Percentiles rank a stretch among this genome's conserved stretches.
These are phyloP conservation scores for Smittium culicis DNA, from an alignment of 371 early-diverging fungal genomes.

Conservation along the genomic window DNA sequence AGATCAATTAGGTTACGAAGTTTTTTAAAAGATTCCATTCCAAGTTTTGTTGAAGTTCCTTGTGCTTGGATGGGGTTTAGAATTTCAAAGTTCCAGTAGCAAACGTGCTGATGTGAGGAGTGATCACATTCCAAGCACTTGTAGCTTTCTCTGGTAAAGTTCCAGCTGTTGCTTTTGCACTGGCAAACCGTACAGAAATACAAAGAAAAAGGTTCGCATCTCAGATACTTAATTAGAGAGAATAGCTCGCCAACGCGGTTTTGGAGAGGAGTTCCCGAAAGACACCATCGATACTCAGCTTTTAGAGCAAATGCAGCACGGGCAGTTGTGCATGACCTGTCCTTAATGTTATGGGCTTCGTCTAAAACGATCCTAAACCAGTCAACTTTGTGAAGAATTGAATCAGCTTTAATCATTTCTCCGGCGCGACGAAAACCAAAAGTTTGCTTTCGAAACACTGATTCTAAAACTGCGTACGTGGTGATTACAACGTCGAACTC, in stretches of 20 bases:
- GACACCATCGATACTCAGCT: slow-evolving; percentile 63
- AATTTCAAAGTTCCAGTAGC: slow-evolving; percentile 94
- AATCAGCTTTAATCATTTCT: slow-evolving; percentile 43
- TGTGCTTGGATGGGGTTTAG: slow-evolving; percentile 79
- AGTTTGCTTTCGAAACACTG: slow-evolving; percentile 53
- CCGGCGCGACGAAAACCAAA: slow-evolving; percentile 47
- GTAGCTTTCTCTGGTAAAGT: slow-evolving; percentile 41
- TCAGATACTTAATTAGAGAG: slow-evolving; percentile 80
- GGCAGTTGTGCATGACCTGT: slow-evolving; percentile 78
- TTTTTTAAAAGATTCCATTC: slow-evolving; percentile 58
- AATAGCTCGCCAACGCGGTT: slow-evolving; percentile 96
- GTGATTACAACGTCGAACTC: slow-evolving; percentile 70
- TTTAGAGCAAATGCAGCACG: slow-evolving; percentile 69
- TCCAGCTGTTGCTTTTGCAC: slow-evolving; percentile 73
- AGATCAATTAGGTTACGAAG: slow-evolving; percentile 61
- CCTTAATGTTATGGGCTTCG: slow-evolving; percentile 95
- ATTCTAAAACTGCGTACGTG: slow-evolving; percentile 72
- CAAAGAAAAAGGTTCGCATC: slow-evolving; percentile 47
- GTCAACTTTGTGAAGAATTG: slow-evolving; percentile 50
- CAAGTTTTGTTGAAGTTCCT: slow-evolving; percentile 46
- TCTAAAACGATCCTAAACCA: slow-evolving; percentile 87
- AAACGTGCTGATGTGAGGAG: slow-evolving; percentile 63
- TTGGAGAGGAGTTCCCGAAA: slow-evolving; percentile 95
- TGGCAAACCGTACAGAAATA: slow-evolving; percentile 80
- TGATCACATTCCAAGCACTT: slow-evolving; percentile 65